Evolutionary conservation across 2,329 filamentous ascomycete genomes (phyloP), one percentile per base, ranked within the genome.

Genomic region (Periconia sp.): DNA sequence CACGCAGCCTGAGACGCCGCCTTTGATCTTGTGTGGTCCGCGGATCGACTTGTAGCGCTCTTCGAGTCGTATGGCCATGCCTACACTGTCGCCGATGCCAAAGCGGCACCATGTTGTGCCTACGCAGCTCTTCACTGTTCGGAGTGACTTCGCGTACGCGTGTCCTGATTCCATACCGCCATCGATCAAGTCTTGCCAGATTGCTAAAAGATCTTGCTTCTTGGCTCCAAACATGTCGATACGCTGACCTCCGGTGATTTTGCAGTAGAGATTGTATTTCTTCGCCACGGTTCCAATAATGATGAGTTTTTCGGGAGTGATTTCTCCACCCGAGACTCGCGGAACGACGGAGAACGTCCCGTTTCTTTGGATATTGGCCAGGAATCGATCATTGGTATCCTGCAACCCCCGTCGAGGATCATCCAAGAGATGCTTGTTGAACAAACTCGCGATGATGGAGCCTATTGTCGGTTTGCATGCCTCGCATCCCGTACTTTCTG

Each of bases 181-280:
- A 52, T 90, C 86, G 9, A 95, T 84, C 2, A 96, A 81, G 61
- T 86, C 84, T 42, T 83, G 83, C 92, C 92, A 96, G 63, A 96
- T 96, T 14, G 82, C 81, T 2, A 90, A 80, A 17, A 96, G 80
- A 70, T 96, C 91, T 60, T 94, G 89, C 76, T 95, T 96, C 74
- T 86, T 87, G 0, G 92, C 92, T 41, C 92, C 92, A 66, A 96
- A 96, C 86, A 96, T 85, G 73, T 96, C 92, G 67, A 96, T 96
- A 52, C 92, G 85, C 74, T 96, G 92, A 1, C 90, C 92, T 51
- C 92, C 92, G 0, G 92, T 96, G 69, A 96, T 95, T 76, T 96
- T 96, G 68, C 87, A 91, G 76, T 96, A 96, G 7, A 96, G 78
- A 35, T 83, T 82, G 67, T 91, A 96, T 70, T 93, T 88, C 77